Percentiles rank a stretch among this genome's conserved stretches.
Conservation (phyloP, 2,329 filamentous ascomycete genomes). For the Phaeosphaeria sp. region DNA sequence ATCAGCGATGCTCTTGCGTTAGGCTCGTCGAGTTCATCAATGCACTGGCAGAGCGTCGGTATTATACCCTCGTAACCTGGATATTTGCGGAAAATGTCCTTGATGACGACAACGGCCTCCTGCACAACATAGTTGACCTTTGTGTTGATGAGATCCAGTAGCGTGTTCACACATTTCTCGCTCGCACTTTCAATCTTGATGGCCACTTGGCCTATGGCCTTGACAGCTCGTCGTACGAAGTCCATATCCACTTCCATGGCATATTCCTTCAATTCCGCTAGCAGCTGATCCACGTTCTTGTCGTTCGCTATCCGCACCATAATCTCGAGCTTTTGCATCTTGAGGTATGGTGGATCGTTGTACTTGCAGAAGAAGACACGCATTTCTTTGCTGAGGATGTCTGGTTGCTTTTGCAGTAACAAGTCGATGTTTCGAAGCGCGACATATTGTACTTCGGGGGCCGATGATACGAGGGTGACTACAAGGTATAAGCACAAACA, state of each 20-base stretch:
- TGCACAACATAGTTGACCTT: conserved; percentile 99
- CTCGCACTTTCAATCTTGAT: conserved; percentile 97
- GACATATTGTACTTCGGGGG: conserved; percentile 97
- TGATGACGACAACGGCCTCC: conserved; percentile 98
- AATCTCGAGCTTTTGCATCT: conserved; percentile 96
- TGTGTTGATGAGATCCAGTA: conserved; percentile 92
- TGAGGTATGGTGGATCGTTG: conserved; percentile 97
- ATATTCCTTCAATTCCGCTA: conserved; percentile 96
- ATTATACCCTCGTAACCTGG: conserved; percentile 98
- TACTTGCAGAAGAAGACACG: conserved; percentile 99
- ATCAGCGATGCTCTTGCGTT: conserved; percentile 89
- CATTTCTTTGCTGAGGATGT: conserved; percentile 96
- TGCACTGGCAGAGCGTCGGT: conserved; percentile 92
- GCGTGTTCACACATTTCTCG: conserved; percentile 92
- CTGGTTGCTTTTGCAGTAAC: conserved; percentile 91
- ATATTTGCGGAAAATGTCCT: conserved; percentile 97
- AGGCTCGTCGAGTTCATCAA: conserved; percentile 95
- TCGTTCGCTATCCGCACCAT: conserved; percentile 99
- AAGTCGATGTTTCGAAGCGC: conserved; percentile 95
- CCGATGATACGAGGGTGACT: conserved; percentile 95
- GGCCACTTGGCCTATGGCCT: conserved; percentile 95
- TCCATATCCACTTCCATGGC: conserved; percentile 99
- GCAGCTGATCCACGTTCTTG: conserved; percentile 90
- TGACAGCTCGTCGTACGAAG: conserved; percentile 91
- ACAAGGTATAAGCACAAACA: conserved; percentile 29